Evolutionary conservation across 2,329 filamentous ascomycete genomes (phyloP).

Genomic region (Aspergillus versicolor): DNA sequence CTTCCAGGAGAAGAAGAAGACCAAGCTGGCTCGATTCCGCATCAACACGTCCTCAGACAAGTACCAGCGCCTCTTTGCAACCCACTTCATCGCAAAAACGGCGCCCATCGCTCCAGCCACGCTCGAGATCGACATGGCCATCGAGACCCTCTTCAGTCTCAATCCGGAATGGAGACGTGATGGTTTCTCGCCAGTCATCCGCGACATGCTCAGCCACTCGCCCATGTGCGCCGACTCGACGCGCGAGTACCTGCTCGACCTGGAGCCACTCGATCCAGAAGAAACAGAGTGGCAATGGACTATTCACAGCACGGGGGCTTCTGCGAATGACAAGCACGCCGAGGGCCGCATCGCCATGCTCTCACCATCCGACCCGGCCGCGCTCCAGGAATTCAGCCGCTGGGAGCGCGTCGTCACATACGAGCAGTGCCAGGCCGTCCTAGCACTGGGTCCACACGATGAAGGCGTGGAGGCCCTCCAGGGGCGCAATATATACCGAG

Average conservation of each 20-base stretch:
- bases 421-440: neutral
- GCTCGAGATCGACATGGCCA: conserved; percentile 38
- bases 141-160: conserved; percentile 35
- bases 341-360: conserved; percentile 22
- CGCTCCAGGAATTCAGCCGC: conserved; percentile 24
- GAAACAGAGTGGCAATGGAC: conserved; percentile 28
- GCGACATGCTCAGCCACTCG: conserved; percentile 29
- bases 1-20: neutral
- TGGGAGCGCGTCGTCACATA: conserved; percentile 31
- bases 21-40: conserved; percentile 37
- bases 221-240: conserved; percentile 33
- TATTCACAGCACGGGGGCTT: conserved; percentile 16
- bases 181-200: conserved; percentile 25
- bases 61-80: conserved; percentile 36
- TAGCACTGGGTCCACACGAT: neutral
- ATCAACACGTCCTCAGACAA: conserved; percentile 40
- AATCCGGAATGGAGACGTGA: conserved; percentile 22
- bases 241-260: conserved; percentile 26
- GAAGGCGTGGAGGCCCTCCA: conserved; percentile 19
- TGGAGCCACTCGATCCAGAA: conserved; percentile 15
- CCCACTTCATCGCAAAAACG: conserved; percentile 43
- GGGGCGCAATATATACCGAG: conserved; percentile 17
- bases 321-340: conserved; percentile 19
- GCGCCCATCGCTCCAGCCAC: conserved; percentile 43
- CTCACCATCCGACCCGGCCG: conserved; percentile 17